Evolutionary conservation across 2,329 filamentous ascomycete genomes (phyloP).

Genomic region (Sclerotinia nivalis): DNA sequence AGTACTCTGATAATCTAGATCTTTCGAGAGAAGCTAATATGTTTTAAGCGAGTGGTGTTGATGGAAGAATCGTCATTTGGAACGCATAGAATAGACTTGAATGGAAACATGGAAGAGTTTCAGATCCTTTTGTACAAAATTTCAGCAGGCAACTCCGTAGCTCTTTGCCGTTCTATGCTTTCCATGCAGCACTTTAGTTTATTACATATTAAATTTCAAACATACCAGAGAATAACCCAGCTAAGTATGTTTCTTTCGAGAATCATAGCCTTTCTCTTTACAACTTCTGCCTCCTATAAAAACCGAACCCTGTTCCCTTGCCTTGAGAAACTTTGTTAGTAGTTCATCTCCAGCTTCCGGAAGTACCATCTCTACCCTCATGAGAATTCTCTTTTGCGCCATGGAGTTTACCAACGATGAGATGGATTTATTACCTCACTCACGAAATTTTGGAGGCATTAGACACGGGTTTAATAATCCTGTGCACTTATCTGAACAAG

Average conservation of each 20-base stretch:
- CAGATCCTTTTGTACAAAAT: background rate
- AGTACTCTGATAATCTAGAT: constrained; percentile 45
- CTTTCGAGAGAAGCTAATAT: constrained; percentile 39
- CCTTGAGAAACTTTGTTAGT: background rate
- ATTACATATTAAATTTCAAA: constrained; percentile 19
- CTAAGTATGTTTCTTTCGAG: constrained; percentile 18
- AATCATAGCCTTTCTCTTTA: background rate
- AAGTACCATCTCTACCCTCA: background rate
- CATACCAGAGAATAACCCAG: constrained; percentile 20
- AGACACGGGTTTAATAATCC: constrained; percentile 22
- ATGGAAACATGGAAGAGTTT: constrained; percentile 27
- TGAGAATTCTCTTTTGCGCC: background rate
- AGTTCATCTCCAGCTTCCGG: background rate
- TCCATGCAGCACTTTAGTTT: constrained; percentile 15
- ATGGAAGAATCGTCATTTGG: constrained; percentile 82
- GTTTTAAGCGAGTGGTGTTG: constrained; percentile 71
- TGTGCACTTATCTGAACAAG: constrained; percentile 5
- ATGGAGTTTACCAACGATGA: constrained; percentile 14
- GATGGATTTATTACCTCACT: constrained; percentile 6
- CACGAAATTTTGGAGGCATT: constrained; percentile 21
- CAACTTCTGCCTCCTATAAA: background rate
- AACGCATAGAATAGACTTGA: constrained; percentile 50
- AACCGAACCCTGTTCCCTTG: background rate
- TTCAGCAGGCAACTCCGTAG: constrained; percentile 1
- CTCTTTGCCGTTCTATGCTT: constrained; percentile 13